Evolutionary conservation across 2,329 filamentous ascomycete species (phyloP), one percentile per base, ranked within the genome.

Genomic region (Hypoxylon sp.): DNA sequence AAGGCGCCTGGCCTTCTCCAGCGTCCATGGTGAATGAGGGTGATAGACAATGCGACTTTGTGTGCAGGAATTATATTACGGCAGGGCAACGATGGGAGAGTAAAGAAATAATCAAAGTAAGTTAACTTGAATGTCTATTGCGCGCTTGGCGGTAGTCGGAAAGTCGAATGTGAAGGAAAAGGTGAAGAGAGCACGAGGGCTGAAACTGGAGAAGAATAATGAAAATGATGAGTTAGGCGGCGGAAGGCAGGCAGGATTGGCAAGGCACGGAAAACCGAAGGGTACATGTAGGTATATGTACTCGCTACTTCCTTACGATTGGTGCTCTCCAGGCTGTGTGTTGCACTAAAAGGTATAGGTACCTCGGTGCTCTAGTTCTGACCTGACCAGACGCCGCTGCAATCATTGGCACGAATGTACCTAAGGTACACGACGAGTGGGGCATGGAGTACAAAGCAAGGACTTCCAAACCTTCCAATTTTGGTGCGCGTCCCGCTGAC

Each of bases 1-100:
- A 61, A 56, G 81, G 79, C 75, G 75, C 71, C 64, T 78, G 75
- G 59, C 79, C 75, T 63, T 76, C 81, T 73, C 83, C 84, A 73
- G 82, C 74, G 74, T 88, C 86, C 86, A 87, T 87, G 78, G 69
- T 80, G 80, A 65, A 64, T 65, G 51, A 3, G 19, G 46, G 39
- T 52, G 52, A 42, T 46, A 31, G 39, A 73, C 60, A 64, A 69
- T 68, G 70, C 74, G 67, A 57, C 62, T 65, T 59, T 60, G 39
- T n/a, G 11, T 65, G 47, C 47, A 32, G 46, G 35, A 44, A 15
- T n/a, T 44, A 11, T 58, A 53, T 62, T 29, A 17, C 27, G 29
- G 39, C 46, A 56, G 54, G 56, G 44, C 17, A 62, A 64, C 6
- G 46, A 31, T 27, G 6, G 11, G n/a, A 3, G 37, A 39, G 19